phyloP scores from a whole-genome alignment of 2,329 filamentous ascomycete species.

The Emericellopsis cladophorae region DNA sequence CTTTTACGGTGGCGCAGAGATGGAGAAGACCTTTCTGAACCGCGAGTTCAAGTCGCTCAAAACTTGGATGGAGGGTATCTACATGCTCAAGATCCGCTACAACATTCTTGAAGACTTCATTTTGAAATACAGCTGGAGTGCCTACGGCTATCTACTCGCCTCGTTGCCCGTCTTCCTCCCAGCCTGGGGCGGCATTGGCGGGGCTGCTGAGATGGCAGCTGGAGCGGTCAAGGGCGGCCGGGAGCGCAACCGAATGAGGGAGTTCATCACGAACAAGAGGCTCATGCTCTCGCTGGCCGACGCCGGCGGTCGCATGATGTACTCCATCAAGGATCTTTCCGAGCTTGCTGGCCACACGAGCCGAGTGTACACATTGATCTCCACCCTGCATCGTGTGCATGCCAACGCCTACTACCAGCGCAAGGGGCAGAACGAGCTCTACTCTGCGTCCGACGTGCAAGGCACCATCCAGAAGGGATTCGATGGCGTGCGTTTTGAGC shows the following conservation, averaged over 20 bases:
- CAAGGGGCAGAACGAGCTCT: slow-evolving; percentile 60
- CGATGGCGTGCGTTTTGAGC: slow-evolving; percentile 83
- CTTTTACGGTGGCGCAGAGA: slow-evolving; percentile 91
- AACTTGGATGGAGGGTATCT: slow-evolving; percentile 96
- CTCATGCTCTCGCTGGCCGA: slow-evolving; percentile 96
- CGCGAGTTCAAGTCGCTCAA: slow-evolving; percentile 87
- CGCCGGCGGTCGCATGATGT: slow-evolving; percentile 97
- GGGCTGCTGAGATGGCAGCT: slow-evolving; percentile 52
- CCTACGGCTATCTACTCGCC: slow-evolving; percentile 88
- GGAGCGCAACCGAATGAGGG: slow-evolving; percentile 84
- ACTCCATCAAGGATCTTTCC: slow-evolving; percentile 94
- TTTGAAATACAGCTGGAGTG: slow-evolving; percentile 96
- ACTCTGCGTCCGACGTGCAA: slow-evolving; percentile 81
- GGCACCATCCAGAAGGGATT: slow-evolving; percentile 92
- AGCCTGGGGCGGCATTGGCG: slow-evolving; percentile 79
- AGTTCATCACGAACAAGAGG: slow-evolving; percentile 97
- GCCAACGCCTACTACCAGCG: slow-evolving; percentile 73
- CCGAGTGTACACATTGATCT: slow-evolving; percentile 89
- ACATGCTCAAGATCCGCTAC: slow-evolving; percentile 94
- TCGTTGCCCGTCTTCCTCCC: slow-evolving; percentile 90
- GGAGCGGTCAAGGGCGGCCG: slow-evolving; percentile 38
- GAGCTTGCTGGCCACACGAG: slow-evolving; percentile 94
- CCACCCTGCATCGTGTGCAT: slow-evolving; percentile 86
- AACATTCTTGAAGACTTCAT: slow-evolving; percentile 99
- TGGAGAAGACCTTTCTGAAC: slow-evolving; percentile 87